Evolutionary conservation across 2,329 filamentous ascomycete genomes (phyloP), one percentile per base, ranked within the genome.

Genomic region (Xylaria sp.): DNA sequence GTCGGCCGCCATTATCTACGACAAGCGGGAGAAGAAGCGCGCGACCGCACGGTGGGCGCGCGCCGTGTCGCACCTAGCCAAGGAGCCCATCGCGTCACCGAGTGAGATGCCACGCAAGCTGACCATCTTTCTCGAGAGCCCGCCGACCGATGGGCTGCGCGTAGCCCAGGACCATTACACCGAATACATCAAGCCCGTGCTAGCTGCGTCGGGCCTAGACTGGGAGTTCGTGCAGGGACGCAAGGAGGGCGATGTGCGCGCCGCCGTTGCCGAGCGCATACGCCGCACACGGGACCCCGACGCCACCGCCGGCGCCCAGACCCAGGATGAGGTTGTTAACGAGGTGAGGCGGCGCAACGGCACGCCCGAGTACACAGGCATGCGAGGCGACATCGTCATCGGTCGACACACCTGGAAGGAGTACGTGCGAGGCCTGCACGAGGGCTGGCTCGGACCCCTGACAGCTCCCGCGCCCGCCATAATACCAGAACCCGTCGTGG

Each of bases 371-470:
- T 94, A 90, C 72, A 82, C 88, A 3, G 93, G 91, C 9, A 81
- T 90, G 21, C 85, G 85, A 65, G 95, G 95, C 44, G 94, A 98
- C 73, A 83, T 99, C 53, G 87, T 98, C 17, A 87, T 99, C 70
- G 95, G 95, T 11, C 83, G 94, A 58, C 91, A 97, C 74, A 89
- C 94, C 9, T 99, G 95, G 95, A 99, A 97, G 79, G 95, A 99
- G 78, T 99, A 98, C 75, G 81, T 98, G 23, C 85, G 93, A 60
- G 95, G 95, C 46, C 74, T 98, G 67, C 95, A 99, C 74, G 95
- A 99, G 78, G 95, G 95, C 58, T 99, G 95, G 94, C 80, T 99
- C 23, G 94, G 95, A 0, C 93, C 95, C 7, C 79, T 96, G 43
- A 86, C 90, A 61, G 77, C 87, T 58, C 90, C 90, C 1, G 71